Base-by-base conservation (phyloP, 2,329 filamentous ascomycete species). In the Ramularia endophylla region DNA sequence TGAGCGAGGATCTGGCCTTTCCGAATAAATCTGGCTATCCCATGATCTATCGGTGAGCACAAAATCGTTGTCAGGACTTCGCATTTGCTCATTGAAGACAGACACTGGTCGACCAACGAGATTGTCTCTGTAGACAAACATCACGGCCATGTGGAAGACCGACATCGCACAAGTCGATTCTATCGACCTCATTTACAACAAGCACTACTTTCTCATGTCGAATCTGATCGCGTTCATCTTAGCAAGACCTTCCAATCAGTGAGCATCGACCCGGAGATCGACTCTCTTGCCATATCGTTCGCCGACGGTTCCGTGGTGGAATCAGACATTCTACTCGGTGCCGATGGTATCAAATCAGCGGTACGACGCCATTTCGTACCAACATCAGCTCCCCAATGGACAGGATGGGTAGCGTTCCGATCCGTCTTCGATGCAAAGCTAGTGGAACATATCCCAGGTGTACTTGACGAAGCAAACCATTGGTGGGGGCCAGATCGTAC, bases 341-440 rank as follows among this genome's bases (percentile, higher is more conserved):
- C 63, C 27, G 64, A 66, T 51, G 62, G 64, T 1, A 56, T 65
- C n/a, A 52, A 53, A n/a, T 65, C 62, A n/a, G 58, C 59, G 38
- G 40, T 62, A 38, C 47, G 47, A 32, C 43, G 45, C 6, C 49
- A 31, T 13, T 59, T 61, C 30, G 58, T 59, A 1, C 56, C 53
- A 2, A 48, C 50, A 5, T 62, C 57, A 9, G 40, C 54, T 29
- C 55, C 62, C 0, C 54, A 59, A 40, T 66, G 64, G 63, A 63
- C 60, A 12, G 64, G 64, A 4, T 59, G 56, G 55, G 60, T 61
- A 3, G 62, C 64, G 1, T 65, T 65, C 44, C 55, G 64, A 6
- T 57, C 60, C 4, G 56, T 65, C 1, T 66, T 66, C 33, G 57
- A 60, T 34, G 45, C 56, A 5, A 57, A 57, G 9, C 48, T 65